These are phyloP conservation scores for Saccharum spontaneum DNA, from an alignment of 176 grass and related monocot species.

Conservation along the genomic window DNA sequence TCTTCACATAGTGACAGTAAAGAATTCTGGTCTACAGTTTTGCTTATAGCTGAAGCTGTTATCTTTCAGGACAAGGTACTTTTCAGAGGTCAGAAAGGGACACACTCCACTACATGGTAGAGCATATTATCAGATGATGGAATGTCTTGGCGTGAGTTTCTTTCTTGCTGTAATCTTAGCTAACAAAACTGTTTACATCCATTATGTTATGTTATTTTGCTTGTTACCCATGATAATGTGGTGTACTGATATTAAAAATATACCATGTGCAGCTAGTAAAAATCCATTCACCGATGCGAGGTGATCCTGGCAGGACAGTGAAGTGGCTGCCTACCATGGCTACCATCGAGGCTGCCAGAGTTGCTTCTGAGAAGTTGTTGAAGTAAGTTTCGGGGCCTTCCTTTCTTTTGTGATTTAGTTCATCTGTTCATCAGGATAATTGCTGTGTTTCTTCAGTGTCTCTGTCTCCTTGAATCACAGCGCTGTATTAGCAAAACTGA, in stretches of 20 bases:
- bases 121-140: slow-evolving; percentile 99
- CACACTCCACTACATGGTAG: slow-evolving; percentile 93
- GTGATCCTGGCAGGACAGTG: slow-evolving; percentile 64
- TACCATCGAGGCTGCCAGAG: slow-evolving; percentile 61
- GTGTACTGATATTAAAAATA: slow-evolving; percentile 4
- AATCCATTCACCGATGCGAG: slow-evolving; percentile 92
- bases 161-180: not conserved
- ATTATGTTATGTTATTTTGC: not conserved
- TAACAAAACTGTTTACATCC: not conserved
- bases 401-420: not conserved
- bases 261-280: slow-evolving; percentile 72
- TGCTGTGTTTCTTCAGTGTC: not conserved
- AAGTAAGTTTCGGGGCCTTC: slow-evolving; percentile 39
- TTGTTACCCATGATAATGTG: slow-evolving; percentile 7
- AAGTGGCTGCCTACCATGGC: slow-evolving; percentile 64
- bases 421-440: not conserved
- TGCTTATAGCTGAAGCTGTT: slow-evolving; percentile 23
- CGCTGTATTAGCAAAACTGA: not conserved
- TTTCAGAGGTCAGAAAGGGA: slow-evolving; percentile 88
- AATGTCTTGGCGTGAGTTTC: slow-evolving; percentile 90
- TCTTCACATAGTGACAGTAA: not conserved
- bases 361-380: slow-evolving; percentile 89
- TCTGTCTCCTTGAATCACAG: not conserved
- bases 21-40: not conserved
- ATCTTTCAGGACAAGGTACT: slow-evolving; percentile 92